phyloP scores from a whole-genome alignment of 441 rosid genomes.

The Syzygium syzygioides region DNA sequence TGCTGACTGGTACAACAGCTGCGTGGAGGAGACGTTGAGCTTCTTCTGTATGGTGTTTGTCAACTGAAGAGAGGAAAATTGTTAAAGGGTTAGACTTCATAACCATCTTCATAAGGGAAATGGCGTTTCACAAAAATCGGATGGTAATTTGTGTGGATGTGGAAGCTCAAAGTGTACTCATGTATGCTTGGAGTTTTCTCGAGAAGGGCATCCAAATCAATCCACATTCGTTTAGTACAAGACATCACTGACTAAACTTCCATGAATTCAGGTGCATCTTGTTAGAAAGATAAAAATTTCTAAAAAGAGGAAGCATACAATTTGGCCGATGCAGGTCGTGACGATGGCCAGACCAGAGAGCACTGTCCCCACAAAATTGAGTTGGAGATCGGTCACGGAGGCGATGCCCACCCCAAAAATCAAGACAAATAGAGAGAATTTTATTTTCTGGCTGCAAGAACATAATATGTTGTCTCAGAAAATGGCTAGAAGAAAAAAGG shows the following conservation, averaged over 20 bases:
- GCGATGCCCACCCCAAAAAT: conserved; percentile 91
- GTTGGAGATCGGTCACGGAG: conserved; percentile 95
- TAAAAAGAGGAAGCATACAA: conserved; percentile 48
- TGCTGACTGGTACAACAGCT: conserved; percentile 88
- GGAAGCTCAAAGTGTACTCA: neutral
- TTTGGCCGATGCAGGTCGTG: conserved; percentile 95
- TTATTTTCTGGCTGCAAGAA: conserved; percentile 73
- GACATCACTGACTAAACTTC: neutral
- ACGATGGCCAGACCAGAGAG: conserved; percentile 77
- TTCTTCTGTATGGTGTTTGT: conserved; percentile 95
- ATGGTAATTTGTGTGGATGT: neutral
- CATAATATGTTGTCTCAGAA: neutral
- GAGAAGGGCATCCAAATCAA: neutral
- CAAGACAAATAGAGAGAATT: conserved; percentile 55
- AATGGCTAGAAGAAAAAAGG: neutral
- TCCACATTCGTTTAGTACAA: neutral
- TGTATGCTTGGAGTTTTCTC: neutral
- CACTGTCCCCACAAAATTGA: conserved; percentile 68
- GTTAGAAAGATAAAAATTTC: neutral
- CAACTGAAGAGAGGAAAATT: conserved; percentile 37
- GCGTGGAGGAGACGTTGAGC: conserved; percentile 90
- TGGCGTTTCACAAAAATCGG: neutral
- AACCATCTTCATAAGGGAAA: neutral
- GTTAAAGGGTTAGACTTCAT: conserved; percentile 19
- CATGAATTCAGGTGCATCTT: neutral